Conservation (phyloP, 2,329 filamentous ascomycete species). For the Aureobasidium zeae region DNA sequence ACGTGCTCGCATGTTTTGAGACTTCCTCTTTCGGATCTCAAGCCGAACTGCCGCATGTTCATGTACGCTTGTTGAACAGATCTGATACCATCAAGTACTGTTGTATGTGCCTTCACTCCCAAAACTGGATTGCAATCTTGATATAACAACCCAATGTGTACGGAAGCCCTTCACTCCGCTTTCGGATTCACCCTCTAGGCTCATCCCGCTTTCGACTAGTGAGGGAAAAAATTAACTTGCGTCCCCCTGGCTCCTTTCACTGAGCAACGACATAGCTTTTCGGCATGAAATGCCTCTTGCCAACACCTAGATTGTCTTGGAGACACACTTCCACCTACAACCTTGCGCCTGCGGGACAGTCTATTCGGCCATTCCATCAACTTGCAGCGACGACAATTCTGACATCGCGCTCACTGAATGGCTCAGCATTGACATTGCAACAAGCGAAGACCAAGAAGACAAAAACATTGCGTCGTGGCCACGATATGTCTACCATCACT, state of each 20-base stretch:
- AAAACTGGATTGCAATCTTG: too few species aligned
- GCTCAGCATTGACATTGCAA: constrained; percentile 5
- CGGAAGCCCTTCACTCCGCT: not conserved
- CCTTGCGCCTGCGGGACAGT: too few species aligned
- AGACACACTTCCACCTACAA: not conserved
- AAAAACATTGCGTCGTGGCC: not conserved
- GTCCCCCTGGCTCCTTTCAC: not conserved
- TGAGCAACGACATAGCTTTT: not conserved
- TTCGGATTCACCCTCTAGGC: constrained; percentile 4
- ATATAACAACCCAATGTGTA: too few species aligned
- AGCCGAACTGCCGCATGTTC: too few species aligned
- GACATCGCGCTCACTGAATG: not conserved
- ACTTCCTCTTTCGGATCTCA: too few species aligned
- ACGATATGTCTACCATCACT: not conserved
- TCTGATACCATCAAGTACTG: not conserved
- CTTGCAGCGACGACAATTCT: not conserved
- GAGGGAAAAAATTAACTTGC: constrained; percentile 3
- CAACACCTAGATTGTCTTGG: not conserved
- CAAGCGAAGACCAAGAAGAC: not conserved
- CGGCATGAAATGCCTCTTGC: not conserved
- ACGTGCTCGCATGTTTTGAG: not conserved
- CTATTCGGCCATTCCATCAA: not conserved
- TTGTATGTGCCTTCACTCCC: too few species aligned
- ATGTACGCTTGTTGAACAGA: too few species aligned
- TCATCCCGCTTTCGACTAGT: constrained; percentile 10